Evolutionary conservation across 1,139 yeast genomes (phyloP).

Genomic region (Debaryomyces subglobosus): DNA sequence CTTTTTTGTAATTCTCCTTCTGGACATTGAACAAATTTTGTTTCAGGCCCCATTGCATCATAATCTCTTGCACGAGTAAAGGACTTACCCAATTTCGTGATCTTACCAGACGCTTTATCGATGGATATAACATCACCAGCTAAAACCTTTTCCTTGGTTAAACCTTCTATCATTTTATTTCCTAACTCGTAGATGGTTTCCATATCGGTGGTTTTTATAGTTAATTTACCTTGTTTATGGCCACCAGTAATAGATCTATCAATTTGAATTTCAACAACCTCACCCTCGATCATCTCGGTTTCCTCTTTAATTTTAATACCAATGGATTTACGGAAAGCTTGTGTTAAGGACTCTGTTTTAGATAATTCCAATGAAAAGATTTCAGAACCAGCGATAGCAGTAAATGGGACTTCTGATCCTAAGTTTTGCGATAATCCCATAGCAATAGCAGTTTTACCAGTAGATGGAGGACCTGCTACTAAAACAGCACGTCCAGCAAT

Average conservation of each 20-base stretch:
- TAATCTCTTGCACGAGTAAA: slow-evolving; percentile 96
- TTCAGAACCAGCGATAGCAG: slow-evolving; percentile 93
- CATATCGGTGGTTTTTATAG: slow-evolving; percentile 98
- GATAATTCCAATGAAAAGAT: slow-evolving; percentile 87
- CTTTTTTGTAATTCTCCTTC: slow-evolving; percentile 98
- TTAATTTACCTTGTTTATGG: slow-evolving; percentile 95
- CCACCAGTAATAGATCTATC: slow-evolving; percentile 97
- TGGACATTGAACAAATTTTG: slow-evolving; percentile 96
- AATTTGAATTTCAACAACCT: slow-evolving; percentile 96
- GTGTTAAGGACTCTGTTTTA: slow-evolving; percentile 94
- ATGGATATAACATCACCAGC: slow-evolving; percentile 98
- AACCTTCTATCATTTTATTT: slow-evolving; percentile 94
- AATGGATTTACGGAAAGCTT: slow-evolving; percentile 92
- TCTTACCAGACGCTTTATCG: slow-evolving; percentile 94
- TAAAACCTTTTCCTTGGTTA: slow-evolving; percentile 90
- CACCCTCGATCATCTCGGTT: slow-evolving; percentile 97
- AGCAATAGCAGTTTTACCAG: slow-evolving; percentile 98
- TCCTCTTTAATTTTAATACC: slow-evolving; percentile 96
- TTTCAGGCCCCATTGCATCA: slow-evolving; percentile 99
- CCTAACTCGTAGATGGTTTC: slow-evolving; percentile 98
- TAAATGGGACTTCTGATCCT: slow-evolving; percentile 93
- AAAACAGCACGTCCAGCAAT: slow-evolving; percentile 97
- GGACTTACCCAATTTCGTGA: slow-evolving; percentile 91
- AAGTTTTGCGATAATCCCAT: slow-evolving; percentile 92
- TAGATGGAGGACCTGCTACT: slow-evolving; percentile 97